These are phyloP conservation scores for Zalerion maritima DNA, from an alignment of 495 filamentous ascomycete genomes.

Conservation along the genomic window DNA sequence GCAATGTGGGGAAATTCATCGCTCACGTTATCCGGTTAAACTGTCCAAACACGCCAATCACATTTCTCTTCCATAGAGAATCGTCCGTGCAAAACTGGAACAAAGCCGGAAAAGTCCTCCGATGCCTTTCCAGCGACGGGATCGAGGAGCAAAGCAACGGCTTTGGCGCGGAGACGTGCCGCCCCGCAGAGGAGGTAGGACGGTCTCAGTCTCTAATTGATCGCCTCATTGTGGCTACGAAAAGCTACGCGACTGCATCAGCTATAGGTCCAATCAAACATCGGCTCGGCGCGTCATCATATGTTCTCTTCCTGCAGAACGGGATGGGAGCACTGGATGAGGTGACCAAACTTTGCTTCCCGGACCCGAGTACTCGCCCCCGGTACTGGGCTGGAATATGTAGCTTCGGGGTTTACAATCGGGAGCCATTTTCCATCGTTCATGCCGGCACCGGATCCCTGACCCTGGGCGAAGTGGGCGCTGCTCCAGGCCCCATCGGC, in stretches of 20 bases:
- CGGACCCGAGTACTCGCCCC: conserved; percentile 40
- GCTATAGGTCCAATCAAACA: conserved; percentile 45
- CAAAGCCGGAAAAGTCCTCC: conserved; percentile 4
- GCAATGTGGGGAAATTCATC: conserved; percentile 38
- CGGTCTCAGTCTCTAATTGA: conserved; percentile 29
- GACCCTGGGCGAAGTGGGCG: conserved; percentile 34
- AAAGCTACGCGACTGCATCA: conserved; percentile 43
- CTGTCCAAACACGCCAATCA: conserved; percentile 23
- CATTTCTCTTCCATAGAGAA: conserved; percentile 31
- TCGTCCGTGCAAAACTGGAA: conserved; percentile 25
- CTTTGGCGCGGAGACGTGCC: conserved; percentile 38
- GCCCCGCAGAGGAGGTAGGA: conserved; percentile 6
- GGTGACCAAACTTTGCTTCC: conserved; percentile 49
- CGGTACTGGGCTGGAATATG: conserved; percentile 57
- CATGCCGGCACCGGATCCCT: conserved; percentile 53
- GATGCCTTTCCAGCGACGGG: conserved; percentile 16
- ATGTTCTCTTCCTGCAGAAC: conserved; percentile 68
- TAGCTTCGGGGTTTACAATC: conserved; percentile 52
- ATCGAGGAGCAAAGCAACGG: conserved; percentile 19
- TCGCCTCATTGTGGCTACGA: conserved; percentile 60
- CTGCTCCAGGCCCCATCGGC: conserved; percentile 12
- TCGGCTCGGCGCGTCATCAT: conserved; percentile 46
- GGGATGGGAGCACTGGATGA: conserved; percentile 57
- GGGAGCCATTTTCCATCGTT: conserved; percentile 41
- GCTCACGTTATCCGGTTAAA: conserved; percentile 23